Evolutionary conservation across 805 yeast species (phyloP).

Genomic region (Teunomyces pallodes): DNA sequence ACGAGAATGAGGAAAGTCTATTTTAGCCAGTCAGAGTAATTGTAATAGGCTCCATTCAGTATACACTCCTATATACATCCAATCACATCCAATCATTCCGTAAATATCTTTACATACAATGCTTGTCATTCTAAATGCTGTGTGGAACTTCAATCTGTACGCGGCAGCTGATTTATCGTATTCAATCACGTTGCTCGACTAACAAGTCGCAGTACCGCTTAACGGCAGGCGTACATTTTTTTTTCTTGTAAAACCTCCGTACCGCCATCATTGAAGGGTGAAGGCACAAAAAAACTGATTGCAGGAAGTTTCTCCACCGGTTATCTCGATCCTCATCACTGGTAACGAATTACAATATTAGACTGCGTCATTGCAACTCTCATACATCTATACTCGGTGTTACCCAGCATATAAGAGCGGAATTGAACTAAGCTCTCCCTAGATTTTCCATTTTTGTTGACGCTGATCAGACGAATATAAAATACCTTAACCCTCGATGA

Average conservation of each 20-base stretch:
- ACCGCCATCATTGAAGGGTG: slow-evolving; percentile 5
- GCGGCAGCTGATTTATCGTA: no score
- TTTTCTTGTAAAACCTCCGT: slow-evolving; percentile 1
- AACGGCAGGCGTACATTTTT: neutral
- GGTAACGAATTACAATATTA: slow-evolving; percentile 1
- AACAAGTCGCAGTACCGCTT: neutral
- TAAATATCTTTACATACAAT: no score
- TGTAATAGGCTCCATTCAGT: no score
- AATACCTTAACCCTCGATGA: neutral
- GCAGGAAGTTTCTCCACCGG: slow-evolving; percentile 4
- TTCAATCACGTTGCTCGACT: neutral
- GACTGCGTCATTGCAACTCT: neutral
- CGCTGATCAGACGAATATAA: neutral
- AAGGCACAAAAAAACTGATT: slow-evolving; percentile 3
- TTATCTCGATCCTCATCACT: slow-evolving; percentile 2
- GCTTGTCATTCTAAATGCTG: no score
- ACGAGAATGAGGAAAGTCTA: no score
- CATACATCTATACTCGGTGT: neutral
- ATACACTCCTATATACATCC: no score
- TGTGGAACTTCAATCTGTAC: no score
- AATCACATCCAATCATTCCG: no score
- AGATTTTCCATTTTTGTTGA: neutral
- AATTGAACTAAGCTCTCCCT: slow-evolving; percentile 1
- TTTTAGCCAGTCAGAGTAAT: no score
- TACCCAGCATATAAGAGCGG: slow-evolving; percentile 2